phyloP scores from a whole-genome alignment of 306 rosid genomes.

The Pyrus bretschneideri region DNA sequence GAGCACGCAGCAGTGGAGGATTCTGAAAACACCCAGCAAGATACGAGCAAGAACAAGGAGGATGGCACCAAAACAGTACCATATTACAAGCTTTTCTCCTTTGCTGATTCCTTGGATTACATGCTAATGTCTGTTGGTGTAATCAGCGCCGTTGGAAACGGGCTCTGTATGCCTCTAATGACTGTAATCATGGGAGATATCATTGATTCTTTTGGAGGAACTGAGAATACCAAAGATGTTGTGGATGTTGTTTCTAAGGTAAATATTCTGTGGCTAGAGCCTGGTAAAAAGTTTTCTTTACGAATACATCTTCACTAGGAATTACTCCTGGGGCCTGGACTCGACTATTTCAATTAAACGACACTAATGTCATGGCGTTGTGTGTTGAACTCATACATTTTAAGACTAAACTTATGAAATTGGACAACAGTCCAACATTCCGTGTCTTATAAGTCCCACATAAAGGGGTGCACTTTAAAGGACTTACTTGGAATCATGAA shows the following conservation, averaged over 20 bases:
- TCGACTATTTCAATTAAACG: too few species aligned
- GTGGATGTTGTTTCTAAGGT: constrained; percentile 61
- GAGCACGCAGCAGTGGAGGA: neutral
- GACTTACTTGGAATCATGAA: neutral
- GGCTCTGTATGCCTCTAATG: constrained; percentile 57
- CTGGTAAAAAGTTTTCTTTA: neutral
- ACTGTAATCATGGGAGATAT: constrained; percentile 48
- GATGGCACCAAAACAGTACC: constrained; percentile 41
- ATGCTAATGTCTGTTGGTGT: constrained; percentile 60
- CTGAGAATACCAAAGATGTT: constrained; percentile 16
- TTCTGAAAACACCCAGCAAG: constrained; percentile 23
- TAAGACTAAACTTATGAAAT: too few species aligned
- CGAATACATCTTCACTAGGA: neutral
- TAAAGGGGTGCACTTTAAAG: neutral
- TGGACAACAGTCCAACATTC: too few species aligned
- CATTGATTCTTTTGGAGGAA: constrained; percentile 64
- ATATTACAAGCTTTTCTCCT: constrained; percentile 70
- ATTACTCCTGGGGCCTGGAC: neutral
- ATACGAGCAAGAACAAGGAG: constrained; percentile 24
- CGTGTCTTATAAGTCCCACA: too few species aligned
- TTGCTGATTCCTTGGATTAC: constrained; percentile 61
- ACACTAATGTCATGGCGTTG: too few species aligned
- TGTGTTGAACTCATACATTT: too few species aligned
- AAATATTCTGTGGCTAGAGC: neutral
- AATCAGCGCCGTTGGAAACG: constrained; percentile 53